Base-by-base conservation (phyloP, 805 yeast genomes). In the Ogataea minuta region DNA sequence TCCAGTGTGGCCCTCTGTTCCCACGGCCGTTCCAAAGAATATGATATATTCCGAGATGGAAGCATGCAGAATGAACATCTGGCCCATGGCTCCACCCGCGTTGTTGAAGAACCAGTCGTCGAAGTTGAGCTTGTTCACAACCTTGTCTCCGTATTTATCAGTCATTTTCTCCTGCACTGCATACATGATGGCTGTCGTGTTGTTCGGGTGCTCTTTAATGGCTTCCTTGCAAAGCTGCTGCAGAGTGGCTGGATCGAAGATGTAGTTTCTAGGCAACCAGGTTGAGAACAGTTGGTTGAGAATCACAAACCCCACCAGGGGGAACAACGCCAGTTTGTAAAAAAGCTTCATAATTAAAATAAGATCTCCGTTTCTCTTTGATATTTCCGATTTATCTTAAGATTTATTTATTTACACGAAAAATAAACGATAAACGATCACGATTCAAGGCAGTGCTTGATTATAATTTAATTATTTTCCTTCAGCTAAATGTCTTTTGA, bases 81-180 rank as follows among this genome's bases (percentile, higher is more conserved):
- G 79, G 16, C 95, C 93, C 99, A 93, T 93, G 36, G 99, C 98
- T 52, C 96, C 96, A 39, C 99, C 99, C 3, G 99, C 99, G 55
- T 87, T 88, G 74, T 93, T 93, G 76, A 81, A 91, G 36, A 93
- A 84, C 98, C 98, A 93, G 49, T 90, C 91, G 37, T 84, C 84
- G 35, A 71, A 69, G 59, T 81, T 77, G 50, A 83, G 71, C 48
- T 79, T 79, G 64, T 86, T 86, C 64, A 91, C 76, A 50, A 74
- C 59, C 6, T 77, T 79, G 3, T 44, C 41, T 9, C 95, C 95
- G 60, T 93, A 93, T 31, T 70, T 76, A 3, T 62, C 68, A 45
- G 79, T 70, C 43, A 90, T 60, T 23, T 65, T 70, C 2, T 71
- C 71, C 23, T 85, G 76, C 45, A 91, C 66, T 34, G 76, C 85